Conservation (phyloP, 208 protist genomes). For the Polymyxa betae region DNA sequence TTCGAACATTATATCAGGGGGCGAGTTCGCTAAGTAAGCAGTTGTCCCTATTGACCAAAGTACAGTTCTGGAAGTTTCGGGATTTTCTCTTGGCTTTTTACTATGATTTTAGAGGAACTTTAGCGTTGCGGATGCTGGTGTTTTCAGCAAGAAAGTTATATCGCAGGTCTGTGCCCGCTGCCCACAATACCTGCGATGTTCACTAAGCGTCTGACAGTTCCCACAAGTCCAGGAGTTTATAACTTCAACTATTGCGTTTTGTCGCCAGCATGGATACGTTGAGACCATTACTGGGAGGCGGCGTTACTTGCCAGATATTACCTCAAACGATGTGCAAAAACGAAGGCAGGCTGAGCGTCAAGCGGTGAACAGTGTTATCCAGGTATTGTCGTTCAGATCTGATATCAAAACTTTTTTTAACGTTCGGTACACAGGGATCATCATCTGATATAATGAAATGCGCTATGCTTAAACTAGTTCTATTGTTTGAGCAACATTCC, state of each 20-base stretch:
- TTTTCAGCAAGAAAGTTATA: no score
- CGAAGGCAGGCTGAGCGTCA: background rate
- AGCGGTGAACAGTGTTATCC: background rate
- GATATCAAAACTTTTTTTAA: background rate
- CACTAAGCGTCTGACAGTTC: background rate
- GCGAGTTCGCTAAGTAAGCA: background rate
- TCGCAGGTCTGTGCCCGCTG: background rate
- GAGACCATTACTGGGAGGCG: background rate
- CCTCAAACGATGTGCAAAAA: background rate
- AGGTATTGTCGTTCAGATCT: background rate
- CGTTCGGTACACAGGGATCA: background rate
- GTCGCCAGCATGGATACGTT: background rate
- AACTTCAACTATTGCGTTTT: background rate
- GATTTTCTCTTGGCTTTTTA: no score
- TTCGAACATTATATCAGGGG: background rate
- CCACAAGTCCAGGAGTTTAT: background rate
- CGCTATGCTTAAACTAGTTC: background rate
- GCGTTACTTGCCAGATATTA: background rate
- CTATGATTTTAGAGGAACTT: no score
- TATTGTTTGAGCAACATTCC: background rate
- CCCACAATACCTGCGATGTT: background rate
- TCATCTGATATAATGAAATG: background rate
- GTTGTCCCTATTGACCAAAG: background rate
- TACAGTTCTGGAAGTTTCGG: no score
- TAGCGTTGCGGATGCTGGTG: no score